Evolutionary conservation across 768 basidiomycete genomes (phyloP).

Genomic region (Amanita pallidorosea): DNA sequence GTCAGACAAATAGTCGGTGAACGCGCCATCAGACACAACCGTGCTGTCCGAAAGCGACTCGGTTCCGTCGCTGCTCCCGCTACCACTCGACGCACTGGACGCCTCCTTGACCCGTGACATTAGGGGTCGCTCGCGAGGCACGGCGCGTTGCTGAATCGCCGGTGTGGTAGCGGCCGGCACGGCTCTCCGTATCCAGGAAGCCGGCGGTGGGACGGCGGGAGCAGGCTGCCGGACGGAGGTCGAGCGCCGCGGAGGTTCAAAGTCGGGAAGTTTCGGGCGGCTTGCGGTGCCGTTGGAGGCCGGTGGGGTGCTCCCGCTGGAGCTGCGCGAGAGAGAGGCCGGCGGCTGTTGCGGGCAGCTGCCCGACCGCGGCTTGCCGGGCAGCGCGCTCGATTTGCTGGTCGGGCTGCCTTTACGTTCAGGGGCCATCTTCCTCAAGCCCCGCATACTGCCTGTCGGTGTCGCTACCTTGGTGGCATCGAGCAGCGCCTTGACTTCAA

Average conservation of each 20-base stretch:
- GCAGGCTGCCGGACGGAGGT: conserved; percentile 20
- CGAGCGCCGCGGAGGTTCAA: conserved; percentile 40
- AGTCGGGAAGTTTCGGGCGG: conserved; percentile 42
- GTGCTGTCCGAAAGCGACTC: conserved; percentile 65
- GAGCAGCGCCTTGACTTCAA: conserved; percentile 57
- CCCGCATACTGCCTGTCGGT: conserved; percentile 1
- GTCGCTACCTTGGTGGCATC: conserved; percentile 35
- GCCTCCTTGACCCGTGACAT: conserved; percentile 21
- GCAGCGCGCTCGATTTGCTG: conserved; percentile 25
- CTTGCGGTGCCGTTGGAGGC: conserved; percentile 37
- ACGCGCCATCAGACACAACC: conserved; percentile 76
- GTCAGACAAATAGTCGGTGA: conserved; percentile 87
- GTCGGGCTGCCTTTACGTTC: conserved; percentile 38
- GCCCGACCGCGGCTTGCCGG: conserved; percentile 35
- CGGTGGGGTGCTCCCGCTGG: conserved; percentile 31
- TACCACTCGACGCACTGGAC: conserved; percentile 47
- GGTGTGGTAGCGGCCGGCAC: not conserved
- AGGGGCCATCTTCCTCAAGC: conserved; percentile 16
- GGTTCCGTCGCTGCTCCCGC: conserved; percentile 52
- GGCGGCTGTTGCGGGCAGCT: conserved; percentile 43
- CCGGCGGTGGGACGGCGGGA: conserved; percentile 23
- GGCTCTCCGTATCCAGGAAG: conserved; percentile 14
- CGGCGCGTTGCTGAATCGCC: not conserved
- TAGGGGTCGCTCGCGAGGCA: conserved; percentile 15
- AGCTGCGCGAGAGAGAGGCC: conserved; percentile 26